These are phyloP conservation scores for Podila verticillata DNA, from an alignment of 192 early-diverging fungal genomes.

Conservation along the genomic window DNA sequence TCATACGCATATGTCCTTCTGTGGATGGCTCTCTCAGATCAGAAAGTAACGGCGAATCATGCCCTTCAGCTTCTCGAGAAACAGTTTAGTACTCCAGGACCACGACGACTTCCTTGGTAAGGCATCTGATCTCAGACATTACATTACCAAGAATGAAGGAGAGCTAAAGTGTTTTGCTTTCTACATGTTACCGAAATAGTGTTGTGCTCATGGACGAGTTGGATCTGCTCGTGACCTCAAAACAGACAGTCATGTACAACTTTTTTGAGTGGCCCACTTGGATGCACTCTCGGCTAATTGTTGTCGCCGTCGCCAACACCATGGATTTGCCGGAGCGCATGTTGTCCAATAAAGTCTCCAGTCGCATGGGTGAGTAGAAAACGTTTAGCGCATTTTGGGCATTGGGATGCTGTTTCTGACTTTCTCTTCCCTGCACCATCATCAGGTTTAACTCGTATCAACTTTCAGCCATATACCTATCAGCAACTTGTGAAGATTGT, in stretches of 20 bases:
- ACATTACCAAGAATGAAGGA: too few relatives aligned
- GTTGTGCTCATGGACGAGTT: conserved; percentile 98
- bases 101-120: conserved; percentile 57
- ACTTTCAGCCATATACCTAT: conserved; percentile 93
- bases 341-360: conserved; percentile 88
- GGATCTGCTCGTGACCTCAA: conserved; percentile 91
- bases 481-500: conserved; percentile 90
- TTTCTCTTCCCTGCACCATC: neutral
- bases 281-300: conserved; percentile 83
- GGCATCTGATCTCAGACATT: neutral
- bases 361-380: conserved; percentile 76
- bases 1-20: conserved; percentile 85
- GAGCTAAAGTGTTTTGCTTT: too few relatives aligned
- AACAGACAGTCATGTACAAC: conserved; percentile 96
- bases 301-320: conserved; percentile 97
- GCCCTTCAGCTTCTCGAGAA: conserved; percentile 81
- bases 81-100: conserved; percentile 68
- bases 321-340: conserved; percentile 98
- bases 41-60: conserved; percentile 75
- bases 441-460: conserved; percentile 84
- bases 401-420: neutral
- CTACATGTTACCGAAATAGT: conserved; percentile 47
- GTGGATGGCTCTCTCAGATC: conserved; percentile 77
- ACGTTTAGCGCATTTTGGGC: neutral
- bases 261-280: conserved; percentile 98